Base-by-base conservation (phyloP, 78 protist species). In the Polysphondylium violaceum region DNA sequence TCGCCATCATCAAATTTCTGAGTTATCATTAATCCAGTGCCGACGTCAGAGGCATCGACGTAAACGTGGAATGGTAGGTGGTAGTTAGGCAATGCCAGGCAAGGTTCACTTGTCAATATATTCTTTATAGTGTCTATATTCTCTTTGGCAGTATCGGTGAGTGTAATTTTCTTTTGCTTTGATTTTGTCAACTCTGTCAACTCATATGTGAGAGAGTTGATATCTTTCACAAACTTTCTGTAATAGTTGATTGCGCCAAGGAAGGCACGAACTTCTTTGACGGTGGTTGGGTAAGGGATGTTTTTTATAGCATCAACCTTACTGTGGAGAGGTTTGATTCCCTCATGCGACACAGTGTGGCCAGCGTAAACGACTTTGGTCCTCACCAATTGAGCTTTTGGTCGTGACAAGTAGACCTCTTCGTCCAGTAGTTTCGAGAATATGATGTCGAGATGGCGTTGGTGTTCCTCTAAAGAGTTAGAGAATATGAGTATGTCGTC, bases 21-120 rank as follows among this genome's bases (percentile, higher is more conserved):
- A 14, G 73, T n/a, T 1, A 76, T 76, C 73, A 60, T 58, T 0
- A 38, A 0, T 0, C 86, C 86, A 0, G 29, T 60, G 0, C 86
- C 86, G n/a, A 58, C 19, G 44, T 76, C 72, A 31, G 41, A 23
- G 0, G 73, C 86, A 31, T 76, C 86, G 0, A 41, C 60, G 58
- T 76, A 76, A 0, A 76, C 31, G 11, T 19, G 16, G 1, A 76
- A 55, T 1, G 4, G 11, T 11, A 27, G 27, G n/a, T 41, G 31
- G 14, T 75, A 9, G 65, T 51, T 25, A 5, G 69, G 71, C 19
- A 19, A n/a, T 1, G 47, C 23, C 0, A 71, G 3, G 19, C 56
- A 71, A 27, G 77, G 38, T 29, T 36, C 61, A 3, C 21, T 1
- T 25, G 43, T 50, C 0, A 71, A 25, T 27, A 59, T 59, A 2